Evolutionary conservation across 148 eudicot species (phyloP), one percentile per base, ranked within the genome.

Genomic region (Cornus controversa): DNA sequence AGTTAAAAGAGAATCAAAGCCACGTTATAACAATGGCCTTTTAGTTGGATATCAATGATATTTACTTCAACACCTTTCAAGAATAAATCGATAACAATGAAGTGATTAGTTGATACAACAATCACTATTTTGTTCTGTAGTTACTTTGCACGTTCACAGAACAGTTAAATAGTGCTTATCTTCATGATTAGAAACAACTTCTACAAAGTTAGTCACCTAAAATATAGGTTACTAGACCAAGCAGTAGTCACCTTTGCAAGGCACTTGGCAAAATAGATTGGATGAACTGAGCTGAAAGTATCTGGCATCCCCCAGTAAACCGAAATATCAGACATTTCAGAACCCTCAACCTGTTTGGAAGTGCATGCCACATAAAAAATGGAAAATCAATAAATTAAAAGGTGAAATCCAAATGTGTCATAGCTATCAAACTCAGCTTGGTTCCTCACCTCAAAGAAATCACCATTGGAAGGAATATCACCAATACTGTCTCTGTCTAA

Each of bases 261-360:
- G 80, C 87, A 87, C 83, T 87, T 87, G 72, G 90, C 75, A 78
- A 87, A 87, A 80, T 87, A 87, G 76, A 70, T 74, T 80, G 90
- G 90, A 79, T 87, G 90, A 27, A 77, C 77, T 58, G 67, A 74
- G 45, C 34, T 9, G 9, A 80, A 73, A 60, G 74, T 73, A 47
- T 80, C 82, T 10, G 90, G 86, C 82, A 78, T 78, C 58, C 82
- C 84, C 90, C 86, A 82, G 40, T 82, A 78, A 70, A 75, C 71
- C 26, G 74, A 70, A 36, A 57, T 29, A 68, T 83, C 82, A 18
- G 74, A 63, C 73, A 70, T 68, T 45, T 70, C 75, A 67, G 77
- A 70, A 73, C 79, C 84, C 60, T 87, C 90, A 29, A 78, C 80
- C 90, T 87, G 71, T 42, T 69, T 24, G 26, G 71, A 79, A 53